Base-by-base conservation (phyloP, 805 yeast genomes). In the Candida silvatica region DNA sequence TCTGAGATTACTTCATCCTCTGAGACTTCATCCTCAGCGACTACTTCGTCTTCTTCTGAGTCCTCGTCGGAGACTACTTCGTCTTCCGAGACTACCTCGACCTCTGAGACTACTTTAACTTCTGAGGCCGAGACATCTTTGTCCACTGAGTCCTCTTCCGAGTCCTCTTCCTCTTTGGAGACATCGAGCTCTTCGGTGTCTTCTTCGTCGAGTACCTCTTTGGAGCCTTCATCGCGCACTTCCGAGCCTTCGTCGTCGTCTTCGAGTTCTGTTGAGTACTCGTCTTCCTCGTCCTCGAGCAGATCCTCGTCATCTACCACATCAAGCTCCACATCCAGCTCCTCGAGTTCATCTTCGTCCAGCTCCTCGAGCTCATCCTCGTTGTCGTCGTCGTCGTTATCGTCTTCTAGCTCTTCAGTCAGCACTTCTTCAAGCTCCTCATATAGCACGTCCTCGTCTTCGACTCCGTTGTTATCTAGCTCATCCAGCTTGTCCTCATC, bases 211-310 rank as follows among this genome's bases (percentile, higher is more conserved):
- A 12, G 9, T 23, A 17, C 2, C 27, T 50, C 36, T 28, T 16
- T 32, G 6, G 53, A 51, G 14, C 38, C 42, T 17, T 43, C 48
- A 5, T 36, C 32, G 8, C 51, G 59, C 45, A 42, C 31, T 4
- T 27, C 31, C 6, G 53, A 47, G 30, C 45, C 48, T 26, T 37
- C 37, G 17, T 54, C 57, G 38, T 33, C 33, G 28, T 38, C 48
- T 3, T 41, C 43, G 32, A 48, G 49, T 34, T 42, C 43, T 20
- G 50, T 32, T 43, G 52, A 51, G 38, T 46, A 40, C 39, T 57
- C 20, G 6, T 4, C 24, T 17, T n/a, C 32, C 15, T 11, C 23
- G 16, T 27, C 30, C 11, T 12, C 4, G 4, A 15, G 17, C 14
- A 11, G 12, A n/a, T 14, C 5, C 16, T 27, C 6, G 4, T 14